Evolutionary conservation across 306 rosid species (phyloP), one percentile per base, ranked within the genome.

Genomic region (Begonia peltatifolia): DNA sequence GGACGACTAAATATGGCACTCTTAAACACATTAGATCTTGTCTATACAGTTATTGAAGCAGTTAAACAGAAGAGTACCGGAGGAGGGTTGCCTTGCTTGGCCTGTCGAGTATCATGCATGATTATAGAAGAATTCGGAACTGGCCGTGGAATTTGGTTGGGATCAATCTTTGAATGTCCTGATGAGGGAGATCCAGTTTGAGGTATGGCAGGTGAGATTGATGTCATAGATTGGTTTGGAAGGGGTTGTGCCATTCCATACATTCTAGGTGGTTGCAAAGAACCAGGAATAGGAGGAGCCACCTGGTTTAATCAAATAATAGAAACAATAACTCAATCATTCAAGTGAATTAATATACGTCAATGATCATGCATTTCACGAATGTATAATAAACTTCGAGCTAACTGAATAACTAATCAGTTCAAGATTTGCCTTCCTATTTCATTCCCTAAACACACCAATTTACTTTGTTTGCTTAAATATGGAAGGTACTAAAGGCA

Each of bases 111-210:
- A 63, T 81, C 94, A 61, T 83, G 89, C 64, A 83, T 43, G 57
- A 75, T 68, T 68, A 84, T 78, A 7, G 99, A 71, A 15, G 93
- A 81, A 61, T 86, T 78, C 60, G 99, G 87, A 42, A 83, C 54
- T 16, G 95, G 99, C 73, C 93, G 65, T 55, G 99, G 99, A 76
- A 90, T 86, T 76, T 90, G 99, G 79, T 81, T 90, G 48, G 99
- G 99, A 66, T 83, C 99, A 51, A 90, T 90, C 72, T 80, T 90
- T 30, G 99, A 80, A 59, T 88, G 77, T 56, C 94, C 94, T 46
- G 80, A 76, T 70, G 79, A 61, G 15, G 97, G 90, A 56, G 87
- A 83, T 76, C 92, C 99, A 35, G 93, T 69, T 74, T 83, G 95
- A 76, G 94, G 86, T 52, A 79, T 74, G 10, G 80, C 76, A 65